Base-by-base conservation (phyloP, 148 eudicot species). In the Oxyria digyna region DNA sequence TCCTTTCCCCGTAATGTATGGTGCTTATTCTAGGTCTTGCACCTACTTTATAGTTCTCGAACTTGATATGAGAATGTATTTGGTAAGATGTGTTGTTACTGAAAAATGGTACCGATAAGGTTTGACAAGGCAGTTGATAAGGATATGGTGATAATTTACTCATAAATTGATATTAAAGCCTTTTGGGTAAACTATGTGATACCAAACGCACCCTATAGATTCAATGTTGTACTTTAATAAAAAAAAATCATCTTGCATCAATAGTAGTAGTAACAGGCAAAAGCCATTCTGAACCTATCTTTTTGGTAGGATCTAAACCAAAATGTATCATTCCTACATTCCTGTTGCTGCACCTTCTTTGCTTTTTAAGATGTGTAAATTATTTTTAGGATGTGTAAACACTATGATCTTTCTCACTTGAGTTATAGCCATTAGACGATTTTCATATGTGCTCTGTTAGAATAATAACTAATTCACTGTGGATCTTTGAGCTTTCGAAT, bases 1-100 rank as follows among this genome's bases (percentile, higher is more conserved):
- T 72, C 40, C 89, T 62, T 82, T 90, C 78, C 98, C 98, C 68
- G 77, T 74, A 77, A 86, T 87, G 97, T 92, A 87, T 67, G 67
- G 49, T 42, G 54, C 67, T 59, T 55, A 50, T 46, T 42, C 50
- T n/a, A 50, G 64, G 68, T 40, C 69, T 55, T 27, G 29, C 37
- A 38, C 14, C 62, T 8, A 11, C 52, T 42, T 67, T 67, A 67
- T 26, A 70, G 32, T 50, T 46, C 8, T 64, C 24, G 18, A 23
- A 9, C 45, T 9, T 66, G 45, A 38, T 66, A 66, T 32, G 1
- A 31, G 24, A 31, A 15, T 54, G 14, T 24, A 21, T 54, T 54
- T 54, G 62, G 32, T 24, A 24, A 54, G 62, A 24, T 6, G 4
- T 54, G 31, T 54, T 54, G 17, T 17, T 54, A 54, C 8, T 54